These are phyloP conservation scores for Thielaviopsis punctulata DNA, from an alignment of 2,329 filamentous ascomycete species.

Conservation along the genomic window DNA sequence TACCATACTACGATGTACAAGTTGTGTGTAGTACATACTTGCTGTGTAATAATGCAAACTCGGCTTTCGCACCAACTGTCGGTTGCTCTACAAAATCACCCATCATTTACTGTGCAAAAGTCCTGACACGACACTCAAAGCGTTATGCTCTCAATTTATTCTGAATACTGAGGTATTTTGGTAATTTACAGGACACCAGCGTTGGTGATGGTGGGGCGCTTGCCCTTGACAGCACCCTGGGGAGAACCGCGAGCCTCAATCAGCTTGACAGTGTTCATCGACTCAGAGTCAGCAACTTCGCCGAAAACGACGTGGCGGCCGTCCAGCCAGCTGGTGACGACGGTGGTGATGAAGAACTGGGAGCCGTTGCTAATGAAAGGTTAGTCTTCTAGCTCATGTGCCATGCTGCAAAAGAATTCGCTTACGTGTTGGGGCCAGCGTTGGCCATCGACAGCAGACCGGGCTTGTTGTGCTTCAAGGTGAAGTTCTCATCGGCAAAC, in stretches of 20 bases:
- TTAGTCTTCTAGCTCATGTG: not conserved
- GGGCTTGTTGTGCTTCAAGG: slow-evolving; percentile 51
- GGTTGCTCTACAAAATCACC: too few relatives aligned
- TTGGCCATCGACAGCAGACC: slow-evolving; percentile 91
- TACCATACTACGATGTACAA: too few relatives aligned
- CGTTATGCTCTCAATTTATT: not conserved
- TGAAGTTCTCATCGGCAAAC: slow-evolving; percentile 89
- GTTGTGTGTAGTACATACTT: too few relatives aligned
- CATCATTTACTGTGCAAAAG: too few relatives aligned
- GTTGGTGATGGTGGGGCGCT: slow-evolving; percentile 39
- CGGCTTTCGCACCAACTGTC: too few relatives aligned
- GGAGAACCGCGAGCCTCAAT: slow-evolving; percentile 42
- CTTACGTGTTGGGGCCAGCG: slow-evolving; percentile 81
- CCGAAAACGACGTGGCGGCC: slow-evolving; percentile 76
- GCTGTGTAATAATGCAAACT: too few relatives aligned
- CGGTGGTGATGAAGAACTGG: slow-evolving; percentile 95
- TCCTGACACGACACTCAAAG: too few relatives aligned
- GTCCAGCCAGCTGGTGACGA: slow-evolving; percentile 72
- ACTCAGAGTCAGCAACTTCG: slow-evolving; percentile 40
- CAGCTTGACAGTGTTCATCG: slow-evolving; percentile 38
- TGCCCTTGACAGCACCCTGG: slow-evolving; percentile 37
- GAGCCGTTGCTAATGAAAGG: slow-evolving; percentile 68
- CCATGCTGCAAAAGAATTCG: too few relatives aligned
- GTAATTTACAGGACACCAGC: too few relatives aligned
- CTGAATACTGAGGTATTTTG: too few relatives aligned